A percentile compares a stretch with the other conserved stretches of the same genome.
These are phyloP conservation scores for Trebouxia gelatinosa DNA, from an alignment of 163 green algal genomes.

Conservation along the genomic window DNA sequence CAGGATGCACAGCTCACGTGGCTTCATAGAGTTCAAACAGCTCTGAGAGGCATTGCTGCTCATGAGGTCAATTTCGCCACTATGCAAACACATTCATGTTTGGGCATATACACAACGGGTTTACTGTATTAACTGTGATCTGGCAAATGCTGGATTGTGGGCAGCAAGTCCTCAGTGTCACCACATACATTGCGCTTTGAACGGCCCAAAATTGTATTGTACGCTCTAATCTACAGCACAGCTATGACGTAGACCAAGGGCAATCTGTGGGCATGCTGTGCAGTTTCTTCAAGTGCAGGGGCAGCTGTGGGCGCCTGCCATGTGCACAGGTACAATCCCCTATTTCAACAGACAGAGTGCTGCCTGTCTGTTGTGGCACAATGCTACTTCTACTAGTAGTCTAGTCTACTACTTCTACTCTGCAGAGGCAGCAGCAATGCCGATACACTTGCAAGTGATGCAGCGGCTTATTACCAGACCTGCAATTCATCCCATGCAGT, in stretches of 20 bases:
- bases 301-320: slow-evolving; percentile 19
- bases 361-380: not conserved
- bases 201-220: not conserved
- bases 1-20: not conserved
- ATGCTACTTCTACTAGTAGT: too few species aligned
- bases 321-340: slow-evolving; percentile 1
- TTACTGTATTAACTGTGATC: too few species aligned
- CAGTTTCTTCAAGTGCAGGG: slow-evolving; percentile 28
- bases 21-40: not conserved
- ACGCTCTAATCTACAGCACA: not conserved
- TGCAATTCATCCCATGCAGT: too few species aligned
- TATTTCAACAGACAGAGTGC: not conserved
- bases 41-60: not conserved
- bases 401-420: too few species aligned
- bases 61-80: not conserved
- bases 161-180: too few species aligned
- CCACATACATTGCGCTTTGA: not conserved
- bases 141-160: too few species aligned
- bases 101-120: too few species aligned
- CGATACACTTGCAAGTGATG: too few species aligned
- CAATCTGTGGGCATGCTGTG: not conserved
- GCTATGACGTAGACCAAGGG: not conserved
- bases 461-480: too few species aligned
- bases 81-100: too few species aligned
- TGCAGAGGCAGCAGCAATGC: too few species aligned